Conservation (phyloP, 164 flowering plant species). For the Houttuynia cordata region DNA sequence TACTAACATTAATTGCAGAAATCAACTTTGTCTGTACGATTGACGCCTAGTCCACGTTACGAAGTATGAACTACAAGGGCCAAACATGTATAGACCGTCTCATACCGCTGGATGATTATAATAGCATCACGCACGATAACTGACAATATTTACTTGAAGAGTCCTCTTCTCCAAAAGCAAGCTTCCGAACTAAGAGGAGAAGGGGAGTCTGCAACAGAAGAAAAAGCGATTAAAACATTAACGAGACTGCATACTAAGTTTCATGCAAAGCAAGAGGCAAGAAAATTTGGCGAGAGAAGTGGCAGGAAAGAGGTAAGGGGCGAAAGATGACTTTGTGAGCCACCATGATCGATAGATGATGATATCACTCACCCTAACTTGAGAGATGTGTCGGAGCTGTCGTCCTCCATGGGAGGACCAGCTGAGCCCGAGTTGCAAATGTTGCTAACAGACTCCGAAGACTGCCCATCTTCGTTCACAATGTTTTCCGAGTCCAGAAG, state of each 20-base stretch:
- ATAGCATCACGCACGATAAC: not conserved
- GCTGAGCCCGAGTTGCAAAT: conserved; percentile 8
- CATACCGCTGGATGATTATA: not conserved
- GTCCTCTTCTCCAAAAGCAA: not conserved
- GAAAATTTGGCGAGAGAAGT: too few relatives aligned
- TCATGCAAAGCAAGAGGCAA: not conserved
- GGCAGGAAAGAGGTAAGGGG: not conserved
- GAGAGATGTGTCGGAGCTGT: conserved; percentile 49
- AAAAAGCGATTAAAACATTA: not conserved
- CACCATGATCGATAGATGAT: too few relatives aligned
- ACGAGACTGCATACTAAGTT: not conserved
- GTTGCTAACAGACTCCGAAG: conserved; percentile 37
- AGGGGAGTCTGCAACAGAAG: not conserved
- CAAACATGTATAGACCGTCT: too few relatives aligned
- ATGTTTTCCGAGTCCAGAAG: conserved; percentile 29
- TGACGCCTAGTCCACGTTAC: too few relatives aligned
- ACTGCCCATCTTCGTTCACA: conserved; percentile 59
- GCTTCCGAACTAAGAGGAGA: not conserved
- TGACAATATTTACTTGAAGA: not conserved
- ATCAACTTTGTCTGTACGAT: too few relatives aligned
- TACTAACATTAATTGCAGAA: too few relatives aligned
- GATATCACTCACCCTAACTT: conserved; percentile 31
- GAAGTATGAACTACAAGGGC: too few relatives aligned
- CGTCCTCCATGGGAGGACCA: conserved; percentile 35
- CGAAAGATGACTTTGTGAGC: too few relatives aligned